Base-by-base conservation (phyloP, 352 stramenopile genomes). In the Phytophthora citricola region DNA sequence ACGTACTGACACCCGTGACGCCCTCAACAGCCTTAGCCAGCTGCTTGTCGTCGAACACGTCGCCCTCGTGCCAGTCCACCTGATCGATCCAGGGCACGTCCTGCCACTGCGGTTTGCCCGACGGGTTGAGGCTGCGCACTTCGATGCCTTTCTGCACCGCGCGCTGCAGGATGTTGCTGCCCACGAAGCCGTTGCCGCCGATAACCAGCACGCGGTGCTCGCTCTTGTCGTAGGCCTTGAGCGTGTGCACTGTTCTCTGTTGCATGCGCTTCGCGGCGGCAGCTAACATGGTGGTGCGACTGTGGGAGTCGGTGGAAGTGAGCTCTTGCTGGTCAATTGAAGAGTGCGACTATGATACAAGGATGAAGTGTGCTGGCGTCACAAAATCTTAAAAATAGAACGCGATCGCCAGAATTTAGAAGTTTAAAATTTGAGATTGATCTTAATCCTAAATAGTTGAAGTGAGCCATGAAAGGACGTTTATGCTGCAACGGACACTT, bases 121-220 rank as follows among this genome's bases (percentile, higher is more conserved):
- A 91, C 40, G 76, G 82, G 66, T 90, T 96, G 24, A 97, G 79
- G 57, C 86, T 96, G 60, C 87, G 89, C 71, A 97, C 90, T 9
- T 86, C 76, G 51, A 96, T 94, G 50, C 81, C 85, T 39, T 95
- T 97, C 69, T 95, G 80, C 31, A 97, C 81, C 11, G 90, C 90
- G 17, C 86, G 87, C 63, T 96, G 85, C 17, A 96, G 73, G 52
- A 97, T 89, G 75, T 97, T 97, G 73, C 90, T 93, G 57, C 91
- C 91, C 32, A 97, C 90, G 71, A 95, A 97, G 59, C 90, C 90
- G 46, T 89, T 96, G 52, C 91, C 91, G 36, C 90, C 90, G n/a
- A 97, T 73, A 47, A 97, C 80, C 22, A 97, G 83, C 52, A 97
- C 69, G 9, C 59, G 60, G 66, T 94, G 87, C 77, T 93, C 86